These are phyloP conservation scores for Leucosporidium yakuticum DNA, from an alignment of 768 basidiomycete species.

Conservation along the genomic window DNA sequence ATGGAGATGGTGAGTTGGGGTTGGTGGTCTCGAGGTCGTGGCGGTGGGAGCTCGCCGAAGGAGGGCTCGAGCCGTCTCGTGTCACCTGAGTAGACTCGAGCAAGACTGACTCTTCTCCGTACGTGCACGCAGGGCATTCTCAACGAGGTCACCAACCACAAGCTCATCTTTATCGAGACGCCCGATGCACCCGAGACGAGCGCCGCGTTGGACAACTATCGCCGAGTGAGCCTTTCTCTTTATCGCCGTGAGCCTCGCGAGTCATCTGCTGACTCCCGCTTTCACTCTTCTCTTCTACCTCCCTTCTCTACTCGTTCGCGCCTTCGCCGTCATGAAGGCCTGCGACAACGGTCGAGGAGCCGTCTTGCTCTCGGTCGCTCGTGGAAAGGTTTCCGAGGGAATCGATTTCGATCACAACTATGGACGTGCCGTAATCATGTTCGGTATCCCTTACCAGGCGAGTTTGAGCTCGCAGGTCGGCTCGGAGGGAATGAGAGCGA, in stretches of 20 bases:
- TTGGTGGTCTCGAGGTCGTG: background rate
- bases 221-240: slow-evolving; percentile 57
- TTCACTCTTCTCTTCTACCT: background rate
- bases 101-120: background rate
- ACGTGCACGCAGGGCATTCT: slow-evolving; percentile 69
- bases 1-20: slow-evolving; percentile 84
- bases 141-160: slow-evolving; percentile 99
- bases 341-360: slow-evolving; percentile 98
- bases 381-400: slow-evolving; percentile 99
- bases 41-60: too few species aligned
- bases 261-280: background rate
- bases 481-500: background rate
- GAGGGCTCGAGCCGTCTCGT: background rate
- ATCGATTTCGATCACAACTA: slow-evolving; percentile 99
- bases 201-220: slow-evolving; percentile 93
- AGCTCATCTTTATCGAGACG: slow-evolving; percentile 97
- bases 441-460: slow-evolving; percentile 55
- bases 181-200: slow-evolving; percentile 98
- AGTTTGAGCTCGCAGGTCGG: background rate
- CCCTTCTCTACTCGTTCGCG: background rate
- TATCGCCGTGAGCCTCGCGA: background rate
- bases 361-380: slow-evolving; percentile 89
- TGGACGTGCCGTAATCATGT: slow-evolving; percentile 92
- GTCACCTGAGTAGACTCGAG: too few species aligned
- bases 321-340: slow-evolving; percentile 52